These are phyloP conservation scores for Aphanomyces astaci DNA, from an alignment of 352 stramenopile genomes.

Conservation along the genomic window DNA sequence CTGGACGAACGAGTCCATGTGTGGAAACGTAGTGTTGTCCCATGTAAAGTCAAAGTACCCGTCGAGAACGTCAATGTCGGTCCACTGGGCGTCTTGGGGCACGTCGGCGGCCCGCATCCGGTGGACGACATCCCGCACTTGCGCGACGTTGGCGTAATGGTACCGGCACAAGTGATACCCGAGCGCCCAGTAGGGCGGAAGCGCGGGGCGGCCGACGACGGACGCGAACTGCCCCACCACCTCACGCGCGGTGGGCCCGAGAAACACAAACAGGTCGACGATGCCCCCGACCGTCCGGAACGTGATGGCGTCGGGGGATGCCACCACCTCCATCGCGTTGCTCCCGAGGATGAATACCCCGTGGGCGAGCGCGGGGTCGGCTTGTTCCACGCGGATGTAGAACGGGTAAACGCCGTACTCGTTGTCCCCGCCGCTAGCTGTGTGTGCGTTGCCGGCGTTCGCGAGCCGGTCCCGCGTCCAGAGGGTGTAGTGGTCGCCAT, in stretches of 20 bases:
- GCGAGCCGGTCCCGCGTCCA: constrained; percentile 40
- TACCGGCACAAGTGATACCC: constrained; percentile 74
- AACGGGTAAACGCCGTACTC: constrained; percentile 76
- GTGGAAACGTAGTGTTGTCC: constrained; percentile 40
- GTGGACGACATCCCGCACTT: constrained; percentile 24
- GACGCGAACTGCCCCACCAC: constrained; percentile 67
- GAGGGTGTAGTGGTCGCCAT: constrained; percentile 68
- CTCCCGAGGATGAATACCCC: constrained; percentile 73
- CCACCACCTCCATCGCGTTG: constrained; percentile 82
- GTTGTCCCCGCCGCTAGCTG: constrained; percentile 48
- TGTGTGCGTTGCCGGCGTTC: constrained; percentile 25
- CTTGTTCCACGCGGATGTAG: constrained; percentile 44
- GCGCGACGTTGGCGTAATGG: constrained; percentile 28
- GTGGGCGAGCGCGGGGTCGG: constrained; percentile 37
- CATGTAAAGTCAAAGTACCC: constrained; percentile 56
- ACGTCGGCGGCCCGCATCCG: constrained; percentile 23
- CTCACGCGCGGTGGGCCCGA: constrained; percentile 42
- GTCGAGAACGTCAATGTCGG: constrained; percentile 64
- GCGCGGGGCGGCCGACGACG: constrained; percentile 58
- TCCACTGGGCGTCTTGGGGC: constrained; percentile 49
- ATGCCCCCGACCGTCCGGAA: constrained; percentile 74
- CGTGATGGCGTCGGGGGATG: constrained; percentile 51
- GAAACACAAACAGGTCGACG: constrained; percentile 74
- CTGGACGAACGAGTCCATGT: constrained; percentile 31
- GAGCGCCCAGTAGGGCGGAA: constrained; percentile 81